Evolutionary conservation across 1,139 yeast species (phyloP).

Genomic region (Hyphopichia fennica): DNA sequence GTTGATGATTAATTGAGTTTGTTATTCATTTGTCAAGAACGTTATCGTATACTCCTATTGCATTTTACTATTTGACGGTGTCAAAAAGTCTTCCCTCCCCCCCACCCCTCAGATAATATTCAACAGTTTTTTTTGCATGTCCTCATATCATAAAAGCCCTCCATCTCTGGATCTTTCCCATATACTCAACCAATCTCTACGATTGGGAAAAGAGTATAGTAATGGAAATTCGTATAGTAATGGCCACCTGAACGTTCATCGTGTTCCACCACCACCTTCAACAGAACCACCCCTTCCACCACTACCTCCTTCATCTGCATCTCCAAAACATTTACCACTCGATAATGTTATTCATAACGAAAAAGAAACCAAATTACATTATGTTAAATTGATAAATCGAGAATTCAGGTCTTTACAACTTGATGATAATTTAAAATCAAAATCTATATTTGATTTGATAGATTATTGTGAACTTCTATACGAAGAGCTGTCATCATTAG

Average conservation of each 20-base stretch:
- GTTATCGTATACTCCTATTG: no score
- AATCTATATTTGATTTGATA: constrained; percentile 44
- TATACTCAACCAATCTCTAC: not conserved
- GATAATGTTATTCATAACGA: not conserved
- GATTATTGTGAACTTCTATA: constrained; percentile 44
- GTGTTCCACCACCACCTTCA: not conserved
- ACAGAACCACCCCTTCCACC: not conserved
- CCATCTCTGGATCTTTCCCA: not conserved
- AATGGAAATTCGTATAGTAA: no score
- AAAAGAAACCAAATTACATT: constrained; percentile 15
- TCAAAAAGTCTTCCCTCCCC: no score
- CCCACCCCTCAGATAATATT: no score
- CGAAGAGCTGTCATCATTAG: constrained; percentile 26
- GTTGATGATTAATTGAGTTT: no score
- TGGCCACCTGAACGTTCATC: no score
- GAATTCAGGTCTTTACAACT: constrained; percentile 41
- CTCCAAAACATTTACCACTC: not conserved
- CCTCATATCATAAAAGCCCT: not conserved
- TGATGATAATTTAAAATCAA: constrained; percentile 28
- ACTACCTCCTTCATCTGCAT: not conserved
- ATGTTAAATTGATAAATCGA: constrained; percentile 29
- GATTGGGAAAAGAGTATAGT: not conserved
- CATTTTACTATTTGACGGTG: no score
- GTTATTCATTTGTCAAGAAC: no score
- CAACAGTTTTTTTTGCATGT: not conserved